phyloP scores from a whole-genome alignment of 805 yeast species.

The Cyberlindnera suaveolens region DNA sequence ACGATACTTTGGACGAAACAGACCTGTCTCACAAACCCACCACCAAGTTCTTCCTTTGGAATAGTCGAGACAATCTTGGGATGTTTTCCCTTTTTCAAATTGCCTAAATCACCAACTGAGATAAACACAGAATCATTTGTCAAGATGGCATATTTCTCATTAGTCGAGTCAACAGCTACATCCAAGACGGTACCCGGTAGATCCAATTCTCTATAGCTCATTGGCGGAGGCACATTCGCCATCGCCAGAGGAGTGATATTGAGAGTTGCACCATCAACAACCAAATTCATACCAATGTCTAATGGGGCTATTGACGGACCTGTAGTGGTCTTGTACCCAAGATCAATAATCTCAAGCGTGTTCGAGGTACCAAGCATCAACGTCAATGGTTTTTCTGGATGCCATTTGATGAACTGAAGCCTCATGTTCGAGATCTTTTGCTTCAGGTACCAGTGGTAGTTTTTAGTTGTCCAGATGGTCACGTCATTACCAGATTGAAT shows the following conservation, averaged over 20 bases:
- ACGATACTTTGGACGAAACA: conserved; percentile 45
- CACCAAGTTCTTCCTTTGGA: conserved; percentile 29
- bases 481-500: conserved; percentile 54
- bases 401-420: conserved; percentile 58
- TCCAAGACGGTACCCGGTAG: conserved; percentile 51
- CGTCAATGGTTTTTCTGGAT: conserved; percentile 81
- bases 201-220: conserved; percentile 62
- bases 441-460: conserved; percentile 94
- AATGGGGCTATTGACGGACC: conserved; percentile 67
- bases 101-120: conserved; percentile 39
- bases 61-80: conserved; percentile 30
- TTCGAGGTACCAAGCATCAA: conserved; percentile 55
- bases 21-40: conserved; percentile 56
- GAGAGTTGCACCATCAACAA: conserved; percentile 68
- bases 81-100: conserved; percentile 40
- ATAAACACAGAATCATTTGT: conserved; percentile 40
- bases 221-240: conserved; percentile 95
- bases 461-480: conserved; percentile 88
- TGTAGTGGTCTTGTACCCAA: conserved; percentile 52
- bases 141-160: conserved; percentile 52
- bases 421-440: conserved; percentile 48
- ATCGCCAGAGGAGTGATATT: conserved; percentile 75
- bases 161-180: conserved; percentile 56
- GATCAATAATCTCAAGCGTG: conserved; percentile 57
- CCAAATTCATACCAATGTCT: conserved; percentile 75